Evolutionary conservation across 805 yeast species (phyloP).

Genomic region (Huiozyma sinensis): DNA sequence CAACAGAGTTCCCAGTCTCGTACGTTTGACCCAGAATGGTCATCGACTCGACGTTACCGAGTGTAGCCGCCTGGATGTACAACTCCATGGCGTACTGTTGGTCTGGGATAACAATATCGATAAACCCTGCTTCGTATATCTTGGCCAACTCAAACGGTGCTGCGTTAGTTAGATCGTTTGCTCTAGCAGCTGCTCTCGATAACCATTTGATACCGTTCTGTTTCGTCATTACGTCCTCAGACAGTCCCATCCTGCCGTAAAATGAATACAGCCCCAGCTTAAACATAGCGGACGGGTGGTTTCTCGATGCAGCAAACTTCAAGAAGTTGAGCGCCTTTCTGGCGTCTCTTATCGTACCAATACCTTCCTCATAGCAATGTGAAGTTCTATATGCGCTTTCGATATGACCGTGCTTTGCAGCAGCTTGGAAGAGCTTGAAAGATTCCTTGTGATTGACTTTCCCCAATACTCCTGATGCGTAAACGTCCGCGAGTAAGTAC

Average conservation of each 20-base stretch:
- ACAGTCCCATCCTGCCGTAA: slow-evolving; percentile 74
- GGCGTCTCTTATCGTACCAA: slow-evolving; percentile 84
- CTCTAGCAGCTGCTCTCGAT: slow-evolving; percentile 72
- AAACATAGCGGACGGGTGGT: slow-evolving; percentile 96
- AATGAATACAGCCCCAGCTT: slow-evolving; percentile 82
- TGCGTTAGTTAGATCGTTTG: slow-evolving; percentile 76
- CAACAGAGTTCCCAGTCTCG: slow-evolving; percentile 56
- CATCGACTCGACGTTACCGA: slow-evolving; percentile 76
- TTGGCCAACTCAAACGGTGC: slow-evolving; percentile 90
- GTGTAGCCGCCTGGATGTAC: slow-evolving; percentile 77
- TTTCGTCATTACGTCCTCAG: slow-evolving; percentile 55
- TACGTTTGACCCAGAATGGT: slow-evolving; percentile 72
- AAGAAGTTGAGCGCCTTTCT: slow-evolving; percentile 74
- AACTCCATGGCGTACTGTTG: slow-evolving; percentile 73
- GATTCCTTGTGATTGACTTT: slow-evolving; percentile 72
- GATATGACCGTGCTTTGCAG: slow-evolving; percentile 88
- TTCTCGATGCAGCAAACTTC: slow-evolving; percentile 78
- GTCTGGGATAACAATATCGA: slow-evolving; percentile 81
- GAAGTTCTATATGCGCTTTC: slow-evolving; percentile 90
- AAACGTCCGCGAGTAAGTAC: slow-evolving; percentile 83
- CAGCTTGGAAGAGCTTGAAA: slow-evolving; percentile 64
- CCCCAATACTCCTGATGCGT: slow-evolving; percentile 74
- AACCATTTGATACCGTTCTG: slow-evolving; percentile 90
- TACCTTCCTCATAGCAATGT: slow-evolving; percentile 84
- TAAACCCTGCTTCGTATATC: slow-evolving; percentile 72